A percentile compares a stretch with the other conserved stretches of the same genome.
Evolutionary conservation across 768 basidiomycete genomes (phyloP).

Genomic region (Kwoniella sp.): DNA sequence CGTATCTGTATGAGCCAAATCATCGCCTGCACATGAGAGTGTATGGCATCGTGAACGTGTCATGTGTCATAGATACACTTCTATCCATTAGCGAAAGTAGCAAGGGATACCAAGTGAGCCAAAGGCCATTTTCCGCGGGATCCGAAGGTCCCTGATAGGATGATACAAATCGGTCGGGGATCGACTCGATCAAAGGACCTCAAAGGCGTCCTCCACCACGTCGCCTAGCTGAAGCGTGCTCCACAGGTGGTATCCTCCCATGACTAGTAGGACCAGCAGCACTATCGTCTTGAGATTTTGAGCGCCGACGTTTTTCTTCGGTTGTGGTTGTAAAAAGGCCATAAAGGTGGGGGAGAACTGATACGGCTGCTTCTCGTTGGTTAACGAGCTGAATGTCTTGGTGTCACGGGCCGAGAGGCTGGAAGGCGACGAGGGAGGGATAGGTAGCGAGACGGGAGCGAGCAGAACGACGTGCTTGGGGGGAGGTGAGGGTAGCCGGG

Average conservation of each 20-base stretch:
- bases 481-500: conserved; percentile 12
- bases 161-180: too few species aligned
- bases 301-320: background rate
- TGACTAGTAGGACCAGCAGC: background rate
- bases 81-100: too few species aligned
- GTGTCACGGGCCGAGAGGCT: background rate
- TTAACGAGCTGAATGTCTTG: background rate
- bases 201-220: conserved; percentile 5
- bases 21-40: too few species aligned
- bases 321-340: conserved; percentile 1
- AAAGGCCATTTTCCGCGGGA: too few species aligned
- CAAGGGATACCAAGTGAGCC: too few species aligned
- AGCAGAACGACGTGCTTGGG: conserved; percentile 9
- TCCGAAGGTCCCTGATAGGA: too few species aligned
- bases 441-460: conserved; percentile 9
- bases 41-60: too few species aligned
- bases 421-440: background rate
- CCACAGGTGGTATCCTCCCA: conserved; percentile 15
- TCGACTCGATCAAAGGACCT: background rate
- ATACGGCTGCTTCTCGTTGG: background rate
- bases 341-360: conserved; percentile 6
- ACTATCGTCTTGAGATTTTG: conserved; percentile 7
- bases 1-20: too few species aligned
- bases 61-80: too few species aligned
- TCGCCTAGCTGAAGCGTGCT: conserved; percentile 4